A percentile compares a stretch with the other conserved stretches of the same genome.
Evolutionary conservation across 768 basidiomycete genomes (phyloP).

Genomic region (Trametes coccinea): DNA sequence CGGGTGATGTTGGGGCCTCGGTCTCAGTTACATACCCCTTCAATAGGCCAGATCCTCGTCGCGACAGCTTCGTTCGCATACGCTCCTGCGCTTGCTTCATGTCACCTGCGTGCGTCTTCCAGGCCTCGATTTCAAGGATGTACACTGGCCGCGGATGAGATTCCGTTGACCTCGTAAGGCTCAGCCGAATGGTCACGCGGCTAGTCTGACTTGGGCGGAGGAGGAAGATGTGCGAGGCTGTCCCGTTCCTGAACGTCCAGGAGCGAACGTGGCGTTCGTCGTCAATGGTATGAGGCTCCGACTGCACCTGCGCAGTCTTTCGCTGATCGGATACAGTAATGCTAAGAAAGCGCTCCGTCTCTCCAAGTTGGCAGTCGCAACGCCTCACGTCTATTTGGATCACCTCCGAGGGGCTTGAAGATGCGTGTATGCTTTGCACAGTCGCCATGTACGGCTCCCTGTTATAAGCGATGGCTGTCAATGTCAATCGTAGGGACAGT

Average conservation of each 20-base stretch:
- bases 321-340: too few relatives aligned
- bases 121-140: slow-evolving; percentile 2
- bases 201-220: not conserved
- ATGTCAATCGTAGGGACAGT: too few relatives aligned
- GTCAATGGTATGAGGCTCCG: not conserved
- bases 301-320: too few relatives aligned
- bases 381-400: not conserved
- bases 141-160: not conserved
- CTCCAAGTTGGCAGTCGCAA: not conserved
- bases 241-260: slow-evolving; percentile 11
- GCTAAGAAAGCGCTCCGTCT: not conserved
- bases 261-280: slow-evolving; percentile 12
- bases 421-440: not conserved
- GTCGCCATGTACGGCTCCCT: too few relatives aligned
- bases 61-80: too few relatives aligned
- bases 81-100: not conserved
- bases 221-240: slow-evolving; percentile 2
- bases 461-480: too few relatives aligned
- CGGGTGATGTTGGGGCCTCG: too few relatives aligned
- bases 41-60: too few relatives aligned
- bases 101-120: not conserved
- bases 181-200: not conserved
- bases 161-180: not conserved
- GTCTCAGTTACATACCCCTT: too few relatives aligned
- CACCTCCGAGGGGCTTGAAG: not conserved